Conservation (phyloP, 2,329 filamentous ascomycete species). For the Lomentospora prolificans region DNA sequence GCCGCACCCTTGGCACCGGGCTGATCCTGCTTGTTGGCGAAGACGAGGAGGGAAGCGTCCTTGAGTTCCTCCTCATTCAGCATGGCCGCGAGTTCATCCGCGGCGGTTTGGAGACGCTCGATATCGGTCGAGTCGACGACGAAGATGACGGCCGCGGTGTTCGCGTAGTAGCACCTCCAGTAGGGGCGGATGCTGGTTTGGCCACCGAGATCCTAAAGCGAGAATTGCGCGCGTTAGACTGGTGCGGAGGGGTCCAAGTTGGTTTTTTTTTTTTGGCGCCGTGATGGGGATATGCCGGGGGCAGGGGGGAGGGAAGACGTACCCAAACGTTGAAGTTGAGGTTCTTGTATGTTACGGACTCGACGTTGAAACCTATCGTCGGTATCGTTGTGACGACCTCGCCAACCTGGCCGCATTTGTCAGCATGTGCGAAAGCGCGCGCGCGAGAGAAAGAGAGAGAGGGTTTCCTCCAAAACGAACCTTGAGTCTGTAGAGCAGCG, state of each 20-base stretch:
- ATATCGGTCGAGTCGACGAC: constrained; percentile 98
- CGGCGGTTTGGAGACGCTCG: constrained; percentile 82
- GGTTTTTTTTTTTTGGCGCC: too few relatives aligned
- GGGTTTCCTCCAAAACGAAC: too few relatives aligned
- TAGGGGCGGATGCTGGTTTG: constrained; percentile 98
- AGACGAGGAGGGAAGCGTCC: constrained; percentile 85
- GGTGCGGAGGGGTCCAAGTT: not conserved
- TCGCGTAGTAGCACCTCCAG: constrained; percentile 99
- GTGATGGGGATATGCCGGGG: too few relatives aligned
- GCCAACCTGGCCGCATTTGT: constrained; percentile 57
- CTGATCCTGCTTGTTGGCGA: constrained; percentile 98
- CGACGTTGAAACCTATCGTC: constrained; percentile 98
- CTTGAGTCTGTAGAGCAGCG: constrained; percentile 91
- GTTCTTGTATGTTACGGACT: constrained; percentile 97
- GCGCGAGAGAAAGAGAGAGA: not conserved
- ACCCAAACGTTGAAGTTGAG: constrained; percentile 99
- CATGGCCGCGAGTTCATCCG: constrained; percentile 90
- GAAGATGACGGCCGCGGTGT: constrained; percentile 96
- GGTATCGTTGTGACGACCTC: constrained; percentile 99
- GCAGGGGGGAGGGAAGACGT: constrained; percentile 26
- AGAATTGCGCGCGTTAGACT: not conserved
- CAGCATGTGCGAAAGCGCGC: not conserved
- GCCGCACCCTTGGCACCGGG: constrained; percentile 92
- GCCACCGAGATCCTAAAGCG: constrained; percentile 70
- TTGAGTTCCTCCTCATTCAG: constrained; percentile 93